Percentiles rank a stretch among this genome's conserved stretches.
Conservation (phyloP, 2,329 filamentous ascomycete species). For the Pestalotiopsis sp. region DNA sequence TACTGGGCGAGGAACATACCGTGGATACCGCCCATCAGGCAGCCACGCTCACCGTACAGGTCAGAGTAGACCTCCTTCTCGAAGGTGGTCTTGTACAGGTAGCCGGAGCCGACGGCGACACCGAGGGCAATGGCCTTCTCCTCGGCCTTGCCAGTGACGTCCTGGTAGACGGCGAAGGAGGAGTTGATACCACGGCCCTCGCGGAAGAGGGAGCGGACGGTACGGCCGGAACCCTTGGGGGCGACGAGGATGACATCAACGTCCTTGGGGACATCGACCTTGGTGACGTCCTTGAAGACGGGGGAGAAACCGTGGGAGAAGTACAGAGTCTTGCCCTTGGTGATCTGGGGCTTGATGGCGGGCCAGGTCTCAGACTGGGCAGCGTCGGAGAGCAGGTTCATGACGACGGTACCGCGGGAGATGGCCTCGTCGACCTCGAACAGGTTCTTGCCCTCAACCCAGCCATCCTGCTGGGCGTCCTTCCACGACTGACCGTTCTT, state of each 20-base stretch:
- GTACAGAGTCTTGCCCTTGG: conserved; percentile 99
- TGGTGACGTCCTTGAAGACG: conserved; percentile 99
- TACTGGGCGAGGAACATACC: conserved; percentile 99
- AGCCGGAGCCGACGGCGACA: conserved; percentile 95
- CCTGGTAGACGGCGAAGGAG: conserved; percentile 96
- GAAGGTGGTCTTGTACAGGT: conserved; percentile 99
- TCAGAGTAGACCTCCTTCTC: conserved; percentile 99
- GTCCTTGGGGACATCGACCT: conserved; percentile 93
- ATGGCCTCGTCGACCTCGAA: conserved; percentile 99
- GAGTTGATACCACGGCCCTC: conserved; percentile 99
- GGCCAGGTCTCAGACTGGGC: conserved; percentile 99
- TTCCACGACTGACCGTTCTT: conserved; percentile 99
- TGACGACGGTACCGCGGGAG: conserved; percentile 88
- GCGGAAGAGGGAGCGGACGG: conserved; percentile 97
- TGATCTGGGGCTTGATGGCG: conserved; percentile 94
- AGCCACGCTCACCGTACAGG: conserved; percentile 99
- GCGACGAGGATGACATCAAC: conserved; percentile 99
- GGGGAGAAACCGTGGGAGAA: conserved; percentile 99
- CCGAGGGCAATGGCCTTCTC: conserved; percentile 97
- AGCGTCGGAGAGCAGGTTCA: conserved; percentile 98
- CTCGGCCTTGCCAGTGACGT: conserved; percentile 96
- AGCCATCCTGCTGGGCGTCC: conserved; percentile 95
- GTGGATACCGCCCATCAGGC: conserved; percentile 99
- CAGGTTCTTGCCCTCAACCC: conserved; percentile 97
- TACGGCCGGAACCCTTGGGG: conserved; percentile 98